phyloP scores from a whole-genome alignment of 192 early-diverging fungal species.

The Chytriomyces confervae region DNA sequence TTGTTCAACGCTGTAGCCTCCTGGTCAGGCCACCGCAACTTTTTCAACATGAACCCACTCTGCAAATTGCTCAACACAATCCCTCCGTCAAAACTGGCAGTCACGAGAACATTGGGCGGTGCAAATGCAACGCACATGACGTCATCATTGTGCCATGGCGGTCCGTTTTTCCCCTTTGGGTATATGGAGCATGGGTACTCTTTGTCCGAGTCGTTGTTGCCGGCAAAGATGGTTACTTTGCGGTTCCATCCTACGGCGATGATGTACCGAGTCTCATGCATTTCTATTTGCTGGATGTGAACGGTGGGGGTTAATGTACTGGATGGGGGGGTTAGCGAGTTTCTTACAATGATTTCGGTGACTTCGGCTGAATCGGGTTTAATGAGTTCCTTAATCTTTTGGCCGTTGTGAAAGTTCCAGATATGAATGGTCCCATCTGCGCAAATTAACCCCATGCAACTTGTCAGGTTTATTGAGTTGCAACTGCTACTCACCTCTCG shows the following conservation, averaged over 20 bases:
- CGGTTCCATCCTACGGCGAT: conserved; percentile 61
- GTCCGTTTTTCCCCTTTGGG: conserved; percentile 36
- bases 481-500: conserved; percentile 35
- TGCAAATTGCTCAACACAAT: conserved; percentile 53
- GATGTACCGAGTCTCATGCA: conserved; percentile 51
- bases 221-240: conserved; percentile 55
- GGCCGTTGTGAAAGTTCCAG: conserved; percentile 71
- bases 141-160: conserved; percentile 55
- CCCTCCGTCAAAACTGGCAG: conserved; percentile 54
- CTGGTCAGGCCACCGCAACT: conserved; percentile 41
- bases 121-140: conserved; percentile 57
- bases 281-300: conserved; percentile 51
- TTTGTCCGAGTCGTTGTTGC: conserved; percentile 38
- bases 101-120: conserved; percentile 52
- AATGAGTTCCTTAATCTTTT: conserved; percentile 55
- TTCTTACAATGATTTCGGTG: conserved; percentile 47
- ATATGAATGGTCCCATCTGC: conserved; percentile 60
- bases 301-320: background rate
- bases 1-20: conserved; percentile 28
- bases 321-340: background rate
- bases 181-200: conserved; percentile 39
- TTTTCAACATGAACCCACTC: conserved; percentile 46
- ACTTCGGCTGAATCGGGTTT: conserved; percentile 60
- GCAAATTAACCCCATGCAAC: background rate
- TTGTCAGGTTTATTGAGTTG: background rate